Percentiles rank a stretch among this genome's conserved stretches.
Evolutionary conservation across 768 basidiomycete genomes (phyloP).

Genomic region (Paxillus involutus): DNA sequence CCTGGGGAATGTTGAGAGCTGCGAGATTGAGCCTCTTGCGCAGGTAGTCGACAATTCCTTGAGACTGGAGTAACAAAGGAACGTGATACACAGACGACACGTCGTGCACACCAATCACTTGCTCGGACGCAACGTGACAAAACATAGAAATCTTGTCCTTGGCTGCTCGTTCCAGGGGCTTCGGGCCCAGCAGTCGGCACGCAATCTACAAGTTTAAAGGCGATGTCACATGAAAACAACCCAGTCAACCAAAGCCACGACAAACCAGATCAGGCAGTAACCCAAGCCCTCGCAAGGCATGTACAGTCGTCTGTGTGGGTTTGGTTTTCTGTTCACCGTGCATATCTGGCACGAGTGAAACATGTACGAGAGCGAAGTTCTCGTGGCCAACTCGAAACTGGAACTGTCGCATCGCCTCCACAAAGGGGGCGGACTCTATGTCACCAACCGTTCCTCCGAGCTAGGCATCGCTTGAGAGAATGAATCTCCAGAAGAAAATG

Average conservation of each 20-base stretch:
- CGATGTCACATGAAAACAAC: not conserved
- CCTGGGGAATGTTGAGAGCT: conserved; percentile 49
- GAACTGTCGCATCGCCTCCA: conserved; percentile 99
- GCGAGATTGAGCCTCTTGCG: conserved; percentile 77
- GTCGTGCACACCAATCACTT: conserved; percentile 95
- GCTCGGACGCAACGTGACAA: conserved; percentile 88
- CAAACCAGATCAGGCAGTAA: conserved; percentile 88
- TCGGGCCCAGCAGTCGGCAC: conserved; percentile 79
- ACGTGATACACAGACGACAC: conserved; percentile 98
- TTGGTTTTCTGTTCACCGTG: conserved; percentile 99
- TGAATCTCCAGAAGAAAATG: not conserved
- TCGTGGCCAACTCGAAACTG: conserved; percentile 96
- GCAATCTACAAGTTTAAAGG: conserved; percentile 64
- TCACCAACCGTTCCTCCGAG: conserved; percentile 98
- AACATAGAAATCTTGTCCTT: conserved; percentile 99
- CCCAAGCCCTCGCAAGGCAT: conserved; percentile 89
- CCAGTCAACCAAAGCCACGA: conserved; percentile 4
- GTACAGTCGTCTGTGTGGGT: conserved; percentile 95
- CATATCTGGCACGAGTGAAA: conserved; percentile 97
- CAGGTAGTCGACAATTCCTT: conserved; percentile 88
- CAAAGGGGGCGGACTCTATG: conserved; percentile 97
- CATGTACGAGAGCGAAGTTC: conserved; percentile 96
- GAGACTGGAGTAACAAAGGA: conserved; percentile 85
- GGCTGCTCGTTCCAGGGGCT: conserved; percentile 79
- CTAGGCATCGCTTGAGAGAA: conserved; percentile 37